Conservation (phyloP, 2,329 filamentous ascomycete species). For the Colletotrichum melonis region DNA sequence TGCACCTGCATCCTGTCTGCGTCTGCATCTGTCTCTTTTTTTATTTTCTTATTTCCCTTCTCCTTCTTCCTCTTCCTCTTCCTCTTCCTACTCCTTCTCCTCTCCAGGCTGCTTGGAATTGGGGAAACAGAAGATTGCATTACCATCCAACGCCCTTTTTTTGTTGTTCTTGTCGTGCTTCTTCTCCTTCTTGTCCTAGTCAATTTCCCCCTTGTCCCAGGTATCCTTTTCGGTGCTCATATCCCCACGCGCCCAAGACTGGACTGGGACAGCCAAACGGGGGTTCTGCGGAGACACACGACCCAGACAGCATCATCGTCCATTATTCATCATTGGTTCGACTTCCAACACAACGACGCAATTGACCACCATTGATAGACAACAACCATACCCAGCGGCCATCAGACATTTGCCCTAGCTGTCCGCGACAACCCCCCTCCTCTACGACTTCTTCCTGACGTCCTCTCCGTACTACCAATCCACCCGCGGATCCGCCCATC, state of each 20-base stretch:
- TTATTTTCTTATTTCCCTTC: neutral
- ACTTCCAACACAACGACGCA: neutral
- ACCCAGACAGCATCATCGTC: neutral
- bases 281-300: slow-evolving; percentile 6
- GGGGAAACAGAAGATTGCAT: neutral
- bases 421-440: neutral
- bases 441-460: neutral
- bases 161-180: neutral
- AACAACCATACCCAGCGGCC: neutral
- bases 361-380: slow-evolving; percentile 9
- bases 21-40: neutral
- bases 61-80: neutral
- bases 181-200: neutral
- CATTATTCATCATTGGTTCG: neutral
- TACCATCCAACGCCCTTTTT: neutral
- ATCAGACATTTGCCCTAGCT: neutral
- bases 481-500: neutral
- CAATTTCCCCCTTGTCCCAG: neutral
- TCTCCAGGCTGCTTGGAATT: neutral
- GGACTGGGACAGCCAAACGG: neutral
- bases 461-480: neutral
- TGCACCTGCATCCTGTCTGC: neutral
- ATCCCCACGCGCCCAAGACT: neutral
- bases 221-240: neutral
- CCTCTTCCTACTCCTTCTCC: neutral